These are phyloP conservation scores for Lophiostoma macrostomum DNA, from an alignment of 495 filamentous ascomycete genomes.

Conservation along the genomic window DNA sequence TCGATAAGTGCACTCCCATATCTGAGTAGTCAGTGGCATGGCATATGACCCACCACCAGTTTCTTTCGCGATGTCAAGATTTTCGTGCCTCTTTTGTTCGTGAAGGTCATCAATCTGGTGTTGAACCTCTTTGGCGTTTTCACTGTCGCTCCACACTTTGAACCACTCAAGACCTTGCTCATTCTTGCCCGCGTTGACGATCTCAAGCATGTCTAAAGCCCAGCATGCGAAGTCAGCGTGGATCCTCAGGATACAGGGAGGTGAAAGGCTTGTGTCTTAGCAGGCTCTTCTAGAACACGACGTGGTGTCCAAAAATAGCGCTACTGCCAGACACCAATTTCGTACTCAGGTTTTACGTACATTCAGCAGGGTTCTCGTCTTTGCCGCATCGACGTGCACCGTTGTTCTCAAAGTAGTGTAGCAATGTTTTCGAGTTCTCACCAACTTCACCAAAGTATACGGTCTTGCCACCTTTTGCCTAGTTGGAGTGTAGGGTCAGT, in stretches of 20 bases:
- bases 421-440: slow-evolving; percentile 66
- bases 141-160: slow-evolving; percentile 46
- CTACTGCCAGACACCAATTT: too few species aligned
- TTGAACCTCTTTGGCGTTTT: slow-evolving; percentile 37
- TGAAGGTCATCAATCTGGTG: slow-evolving; percentile 56
- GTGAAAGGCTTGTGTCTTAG: too few species aligned
- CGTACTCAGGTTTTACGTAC: too few species aligned
- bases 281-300: too few species aligned
- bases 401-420: slow-evolving; percentile 74
- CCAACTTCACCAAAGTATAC: slow-evolving; percentile 92
- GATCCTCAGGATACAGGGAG: too few species aligned
- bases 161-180: slow-evolving; percentile 10
- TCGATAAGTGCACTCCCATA: slow-evolving; percentile 53
- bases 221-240: too few species aligned
- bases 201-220: slow-evolving; percentile 91
- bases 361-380: slow-evolving; percentile 84
- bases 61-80: slow-evolving; percentile 35
- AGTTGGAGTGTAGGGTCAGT: too few species aligned
- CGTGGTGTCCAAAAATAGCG: too few species aligned
- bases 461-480: slow-evolving; percentile 71
- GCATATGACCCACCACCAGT: slow-evolving; percentile 38
- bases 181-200: slow-evolving; percentile 7
- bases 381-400: slow-evolving; percentile 66
- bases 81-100: slow-evolving; percentile 6
- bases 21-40: slow-evolving; percentile 45